These are phyloP conservation scores for Austroboletus niveus DNA, from an alignment of 1,284 basidiomycete species.

Conservation along the genomic window DNA sequence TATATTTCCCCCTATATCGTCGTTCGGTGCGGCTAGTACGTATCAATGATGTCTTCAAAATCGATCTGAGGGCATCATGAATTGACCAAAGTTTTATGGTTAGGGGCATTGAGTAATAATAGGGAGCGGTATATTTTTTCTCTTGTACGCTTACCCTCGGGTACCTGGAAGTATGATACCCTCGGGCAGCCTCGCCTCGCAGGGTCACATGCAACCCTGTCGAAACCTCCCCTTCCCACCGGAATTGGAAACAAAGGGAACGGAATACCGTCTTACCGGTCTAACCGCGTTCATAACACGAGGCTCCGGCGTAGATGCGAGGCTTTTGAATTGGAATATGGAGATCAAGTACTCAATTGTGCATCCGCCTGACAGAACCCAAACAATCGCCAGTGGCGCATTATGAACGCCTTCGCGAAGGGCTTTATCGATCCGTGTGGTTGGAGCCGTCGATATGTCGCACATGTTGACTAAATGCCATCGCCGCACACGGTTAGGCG, in stretches of 20 bases:
- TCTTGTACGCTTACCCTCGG: neutral
- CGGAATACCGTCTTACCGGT: neutral
- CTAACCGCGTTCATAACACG: neutral
- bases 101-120: neutral
- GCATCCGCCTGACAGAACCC: neutral
- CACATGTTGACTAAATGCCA: neutral
- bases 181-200: neutral
- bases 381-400: slow-evolving; percentile 6
- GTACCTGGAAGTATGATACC: neutral
- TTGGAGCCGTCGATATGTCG: neutral
- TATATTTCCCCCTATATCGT: neutral
- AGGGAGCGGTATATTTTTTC: neutral
- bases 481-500: slow-evolving; percentile 1
- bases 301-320: neutral
- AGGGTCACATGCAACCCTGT: neutral
- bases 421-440: slow-evolving; percentile 9
- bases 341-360: slow-evolving; percentile 3
- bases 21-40: neutral
- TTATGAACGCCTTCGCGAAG: slow-evolving; percentile 4
- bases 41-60: neutral
- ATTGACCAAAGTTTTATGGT: neutral
- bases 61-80: neutral
- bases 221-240: neutral
- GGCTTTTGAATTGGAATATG: slow-evolving; percentile 7
- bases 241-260: neutral